Evolutionary conservation across 2,329 filamentous ascomycete species (phyloP).

Genomic region (Pseudogymnoascus sp.): DNA sequence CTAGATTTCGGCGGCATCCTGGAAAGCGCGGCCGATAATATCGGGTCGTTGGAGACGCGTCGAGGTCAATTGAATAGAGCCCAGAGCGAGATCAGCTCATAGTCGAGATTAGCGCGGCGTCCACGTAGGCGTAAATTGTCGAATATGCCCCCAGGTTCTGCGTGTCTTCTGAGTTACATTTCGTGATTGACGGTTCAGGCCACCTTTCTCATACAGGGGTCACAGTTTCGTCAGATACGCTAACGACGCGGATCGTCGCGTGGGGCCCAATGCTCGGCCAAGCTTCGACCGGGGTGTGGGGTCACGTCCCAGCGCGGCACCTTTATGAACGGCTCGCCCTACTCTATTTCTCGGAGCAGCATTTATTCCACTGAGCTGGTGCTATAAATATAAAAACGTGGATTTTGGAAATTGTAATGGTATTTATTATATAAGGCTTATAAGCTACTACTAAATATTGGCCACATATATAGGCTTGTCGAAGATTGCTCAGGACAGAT

Average conservation of each 20-base stretch:
- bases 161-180: background rate
- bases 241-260: constrained; percentile 2
- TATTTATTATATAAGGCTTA: constrained; percentile 2
- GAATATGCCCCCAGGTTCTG: constrained; percentile 1
- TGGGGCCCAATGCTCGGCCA: background rate
- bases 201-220: constrained; percentile 6
- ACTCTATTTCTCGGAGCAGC: background rate
- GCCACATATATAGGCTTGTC: constrained; percentile 1
- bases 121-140: constrained; percentile 5
- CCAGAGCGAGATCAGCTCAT: background rate
- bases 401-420: background rate
- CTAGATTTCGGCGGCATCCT: constrained; percentile 85
- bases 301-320: background rate
- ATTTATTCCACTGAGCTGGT: background rate
- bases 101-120: background rate
- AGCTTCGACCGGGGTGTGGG: background rate
- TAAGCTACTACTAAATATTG: constrained; percentile 1
- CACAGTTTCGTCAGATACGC: constrained; percentile 1
- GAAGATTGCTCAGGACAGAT: background rate
- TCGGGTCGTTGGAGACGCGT: background rate
- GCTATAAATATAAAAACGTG: background rate
- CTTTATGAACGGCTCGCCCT: background rate
- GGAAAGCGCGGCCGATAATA: background rate
- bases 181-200: background rate
- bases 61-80: constrained; percentile 1